Conservation (phyloP, 257 asterid species). For the Lithospermum erythrorhizon region DNA sequence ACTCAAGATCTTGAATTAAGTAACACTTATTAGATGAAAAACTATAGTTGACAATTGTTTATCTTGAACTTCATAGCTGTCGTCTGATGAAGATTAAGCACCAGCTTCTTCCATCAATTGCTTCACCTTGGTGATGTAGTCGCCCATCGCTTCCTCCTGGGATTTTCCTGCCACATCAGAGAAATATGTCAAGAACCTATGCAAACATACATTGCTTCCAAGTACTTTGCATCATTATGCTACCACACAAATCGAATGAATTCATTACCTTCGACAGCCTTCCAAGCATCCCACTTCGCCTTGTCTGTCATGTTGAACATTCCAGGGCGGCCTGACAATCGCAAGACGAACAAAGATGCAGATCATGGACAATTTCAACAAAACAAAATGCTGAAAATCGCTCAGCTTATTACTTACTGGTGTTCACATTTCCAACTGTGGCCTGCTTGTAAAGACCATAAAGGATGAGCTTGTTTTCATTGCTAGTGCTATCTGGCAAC, state of each 20-base stretch:
- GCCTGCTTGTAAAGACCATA: conserved; percentile 89
- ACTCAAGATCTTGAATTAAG: no score
- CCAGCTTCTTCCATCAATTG: conserved; percentile 64
- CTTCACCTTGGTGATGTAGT: conserved; percentile 88
- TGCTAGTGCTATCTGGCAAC: conserved; percentile 58
- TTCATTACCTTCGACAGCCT: conserved; percentile 71
- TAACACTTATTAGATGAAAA: background rate
- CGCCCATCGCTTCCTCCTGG: conserved; percentile 65
- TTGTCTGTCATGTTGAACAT: conserved; percentile 63
- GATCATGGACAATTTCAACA: background rate
- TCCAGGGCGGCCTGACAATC: conserved; percentile 77
- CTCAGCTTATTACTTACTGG: conserved; percentile 34
- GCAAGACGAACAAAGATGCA: conserved; percentile 2
- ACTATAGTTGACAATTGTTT: background rate
- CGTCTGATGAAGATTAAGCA: conserved; percentile 19
- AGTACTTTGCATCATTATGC: background rate
- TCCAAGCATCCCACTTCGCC: conserved; percentile 99
- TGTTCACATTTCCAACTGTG: conserved; percentile 64
- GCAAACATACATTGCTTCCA: background rate
- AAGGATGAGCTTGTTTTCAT: conserved; percentile 61
- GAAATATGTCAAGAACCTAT: background rate
- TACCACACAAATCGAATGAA: background rate
- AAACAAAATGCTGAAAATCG: background rate
- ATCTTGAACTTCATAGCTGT: background rate
- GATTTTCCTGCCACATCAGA: conserved; percentile 52